Evolutionary conservation across 2,329 filamentous ascomycete genomes (phyloP).

Genomic region (Fusarium sp.): DNA sequence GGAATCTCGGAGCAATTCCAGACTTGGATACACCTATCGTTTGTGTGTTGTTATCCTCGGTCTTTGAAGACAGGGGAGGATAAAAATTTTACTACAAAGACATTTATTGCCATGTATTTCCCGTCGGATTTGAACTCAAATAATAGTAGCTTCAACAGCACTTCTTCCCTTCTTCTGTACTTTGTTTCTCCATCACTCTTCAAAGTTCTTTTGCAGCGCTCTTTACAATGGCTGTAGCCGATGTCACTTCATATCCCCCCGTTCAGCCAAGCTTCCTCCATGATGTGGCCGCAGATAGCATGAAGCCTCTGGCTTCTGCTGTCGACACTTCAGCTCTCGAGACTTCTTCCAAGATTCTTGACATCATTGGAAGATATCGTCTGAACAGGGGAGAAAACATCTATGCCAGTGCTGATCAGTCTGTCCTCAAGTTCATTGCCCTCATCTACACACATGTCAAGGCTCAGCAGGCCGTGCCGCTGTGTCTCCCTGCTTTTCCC

Average conservation of each 20-base stretch:
- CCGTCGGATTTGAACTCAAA: background rate
- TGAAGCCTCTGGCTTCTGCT: background rate
- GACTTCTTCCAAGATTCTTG: slow-evolving; percentile 51
- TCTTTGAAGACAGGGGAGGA: background rate
- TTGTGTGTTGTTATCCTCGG: background rate
- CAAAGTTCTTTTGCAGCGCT: background rate
- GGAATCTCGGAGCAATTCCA: background rate
- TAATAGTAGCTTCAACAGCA: background rate
- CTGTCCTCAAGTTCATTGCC: slow-evolving; percentile 54
- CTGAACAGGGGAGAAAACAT: slow-evolving; percentile 41
- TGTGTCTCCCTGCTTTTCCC: slow-evolving; percentile 69
- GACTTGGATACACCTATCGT: background rate
- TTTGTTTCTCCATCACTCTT: background rate
- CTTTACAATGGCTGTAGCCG: slow-evolving; percentile 9
- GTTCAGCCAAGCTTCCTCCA: background rate
- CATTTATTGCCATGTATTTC: slow-evolving; percentile 17
- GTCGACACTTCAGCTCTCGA: slow-evolving; percentile 47
- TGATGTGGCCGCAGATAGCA: background rate
- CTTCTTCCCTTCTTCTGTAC: background rate
- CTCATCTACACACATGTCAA: slow-evolving; percentile 56
- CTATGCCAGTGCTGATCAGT: slow-evolving; percentile 47
- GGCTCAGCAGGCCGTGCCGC: slow-evolving; percentile 48
- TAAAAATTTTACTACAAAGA: background rate
- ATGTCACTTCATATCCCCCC: background rate
- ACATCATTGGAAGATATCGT: slow-evolving; percentile 56